These are phyloP conservation scores for Tricholoma sp. DNA, from an alignment of 768 basidiomycete species.

Conservation along the genomic window DNA sequence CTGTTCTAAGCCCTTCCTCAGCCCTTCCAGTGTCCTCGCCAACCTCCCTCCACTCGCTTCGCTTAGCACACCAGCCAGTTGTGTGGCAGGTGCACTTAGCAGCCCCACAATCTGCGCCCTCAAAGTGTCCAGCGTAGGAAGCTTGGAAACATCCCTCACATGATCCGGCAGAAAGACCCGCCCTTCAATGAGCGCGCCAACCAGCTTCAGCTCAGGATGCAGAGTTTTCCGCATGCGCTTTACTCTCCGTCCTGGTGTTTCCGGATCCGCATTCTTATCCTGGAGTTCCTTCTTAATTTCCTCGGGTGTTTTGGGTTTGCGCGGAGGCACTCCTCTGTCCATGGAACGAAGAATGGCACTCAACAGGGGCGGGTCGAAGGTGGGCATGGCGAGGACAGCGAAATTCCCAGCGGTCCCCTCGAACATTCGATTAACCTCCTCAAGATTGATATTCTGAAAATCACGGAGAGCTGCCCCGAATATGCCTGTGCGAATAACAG, in stretches of 20 bases:
- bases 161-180: constrained; percentile 56
- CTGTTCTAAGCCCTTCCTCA: constrained; percentile 44
- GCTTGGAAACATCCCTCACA: constrained; percentile 58
- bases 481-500: constrained; percentile 70
- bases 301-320: constrained; percentile 46
- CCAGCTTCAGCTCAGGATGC: constrained; percentile 63
- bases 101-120: constrained; percentile 83
- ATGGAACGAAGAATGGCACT: constrained; percentile 62
- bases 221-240: constrained; percentile 52
- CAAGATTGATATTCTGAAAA: constrained; percentile 43
- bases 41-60: constrained; percentile 66
- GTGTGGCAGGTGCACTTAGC: constrained; percentile 67
- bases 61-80: constrained; percentile 66
- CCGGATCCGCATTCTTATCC: constrained; percentile 58
- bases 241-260: constrained; percentile 64
- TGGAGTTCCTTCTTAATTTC: constrained; percentile 44
- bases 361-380: constrained; percentile 70
- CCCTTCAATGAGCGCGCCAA: constrained; percentile 80
- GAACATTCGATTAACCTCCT: constrained; percentile 47
- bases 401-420: constrained; percentile 54
- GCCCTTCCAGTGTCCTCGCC: constrained; percentile 69
- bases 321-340: constrained; percentile 60
- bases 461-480: constrained; percentile 76
- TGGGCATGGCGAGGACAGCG: constrained; percentile 59
- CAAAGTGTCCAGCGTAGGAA: constrained; percentile 76